These are phyloP conservation scores for Saccharomyces hybrid DNA, from an alignment of 1,139 yeast species.

Conservation along the genomic window DNA sequence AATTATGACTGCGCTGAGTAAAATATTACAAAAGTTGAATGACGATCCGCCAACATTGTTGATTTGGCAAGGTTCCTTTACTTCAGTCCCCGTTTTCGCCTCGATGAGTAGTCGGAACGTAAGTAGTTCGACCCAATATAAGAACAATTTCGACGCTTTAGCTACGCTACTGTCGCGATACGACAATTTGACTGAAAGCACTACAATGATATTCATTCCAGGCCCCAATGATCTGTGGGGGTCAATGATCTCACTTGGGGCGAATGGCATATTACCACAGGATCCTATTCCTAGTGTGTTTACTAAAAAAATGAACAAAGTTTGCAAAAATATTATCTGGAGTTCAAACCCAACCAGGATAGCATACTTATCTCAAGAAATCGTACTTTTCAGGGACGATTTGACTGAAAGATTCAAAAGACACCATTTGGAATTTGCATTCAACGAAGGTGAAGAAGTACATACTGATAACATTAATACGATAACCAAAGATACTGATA, in stretches of 20 bases:
- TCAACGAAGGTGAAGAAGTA: constrained; percentile 32
- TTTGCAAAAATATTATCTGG: constrained; percentile 62
- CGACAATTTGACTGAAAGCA: constrained; percentile 38
- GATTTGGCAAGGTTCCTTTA: constrained; percentile 63
- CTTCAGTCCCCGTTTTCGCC: constrained; percentile 48
- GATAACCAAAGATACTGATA: constrained; percentile 13
- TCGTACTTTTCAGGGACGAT: constrained; percentile 68
- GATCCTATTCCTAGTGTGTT: constrained; percentile 63
- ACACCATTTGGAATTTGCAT: constrained; percentile 52
- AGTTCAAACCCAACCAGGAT: constrained; percentile 72
- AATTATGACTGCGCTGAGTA: constrained; percentile 54
- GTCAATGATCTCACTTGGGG: constrained; percentile 60
- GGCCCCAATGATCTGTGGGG: constrained; percentile 95
- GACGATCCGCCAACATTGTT: constrained; percentile 53
- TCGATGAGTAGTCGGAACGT: constrained; percentile 37
- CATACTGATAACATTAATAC: constrained; percentile 17
- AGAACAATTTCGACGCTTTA: constrained; percentile 64
- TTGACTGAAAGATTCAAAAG: constrained; percentile 62
- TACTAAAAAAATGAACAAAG: constrained; percentile 55
- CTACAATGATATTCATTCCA: constrained; percentile 64
- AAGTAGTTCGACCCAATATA: constrained; percentile 45
- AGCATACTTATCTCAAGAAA: constrained; percentile 76
- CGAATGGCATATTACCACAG: constrained; percentile 65
- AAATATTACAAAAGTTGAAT: constrained; percentile 46
- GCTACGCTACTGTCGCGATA: constrained; percentile 48